phyloP scores from a whole-genome alignment of 331 rosid species.

The Malus hybrid region DNA sequence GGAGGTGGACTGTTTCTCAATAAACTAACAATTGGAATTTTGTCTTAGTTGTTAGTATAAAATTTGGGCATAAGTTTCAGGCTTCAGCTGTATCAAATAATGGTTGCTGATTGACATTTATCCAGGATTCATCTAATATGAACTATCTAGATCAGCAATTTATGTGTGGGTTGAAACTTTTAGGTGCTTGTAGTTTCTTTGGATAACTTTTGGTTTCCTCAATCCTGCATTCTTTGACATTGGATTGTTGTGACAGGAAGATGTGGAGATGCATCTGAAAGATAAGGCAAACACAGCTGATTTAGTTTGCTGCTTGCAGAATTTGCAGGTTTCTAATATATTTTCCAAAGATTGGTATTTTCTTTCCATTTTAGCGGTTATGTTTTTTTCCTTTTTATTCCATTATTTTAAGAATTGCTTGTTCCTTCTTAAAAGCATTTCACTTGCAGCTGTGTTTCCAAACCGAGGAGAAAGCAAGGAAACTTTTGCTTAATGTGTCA shows the following conservation, averaged over 20 bases:
- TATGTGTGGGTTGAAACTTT: not conserved
- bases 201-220: not conserved
- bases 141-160: not conserved
- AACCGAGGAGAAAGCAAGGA: constrained; percentile 83
- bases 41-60: not conserved
- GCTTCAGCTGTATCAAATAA: not conserved
- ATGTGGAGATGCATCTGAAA: constrained; percentile 47
- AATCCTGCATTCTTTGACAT: not conserved
- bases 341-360: not conserved
- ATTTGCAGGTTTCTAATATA: constrained; percentile 66
- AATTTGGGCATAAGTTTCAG: not conserved
- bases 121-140: not conserved
- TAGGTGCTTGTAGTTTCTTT: not conserved
- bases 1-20: not conserved
- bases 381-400: not conserved
- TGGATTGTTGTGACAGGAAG: constrained; percentile 40
- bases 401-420: not conserved
- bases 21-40: not conserved
- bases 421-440: constrained; percentile 14
- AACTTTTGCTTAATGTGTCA: constrained; percentile 75
- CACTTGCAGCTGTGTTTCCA: constrained; percentile 75
- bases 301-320: constrained; percentile 91
- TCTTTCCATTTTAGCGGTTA: not conserved
- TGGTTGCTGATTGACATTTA: not conserved
- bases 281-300: constrained; percentile 57